Evolutionary conservation across 2,329 filamentous ascomycete species (phyloP).

Genomic region (Ophiosphaerella herpotricha): DNA sequence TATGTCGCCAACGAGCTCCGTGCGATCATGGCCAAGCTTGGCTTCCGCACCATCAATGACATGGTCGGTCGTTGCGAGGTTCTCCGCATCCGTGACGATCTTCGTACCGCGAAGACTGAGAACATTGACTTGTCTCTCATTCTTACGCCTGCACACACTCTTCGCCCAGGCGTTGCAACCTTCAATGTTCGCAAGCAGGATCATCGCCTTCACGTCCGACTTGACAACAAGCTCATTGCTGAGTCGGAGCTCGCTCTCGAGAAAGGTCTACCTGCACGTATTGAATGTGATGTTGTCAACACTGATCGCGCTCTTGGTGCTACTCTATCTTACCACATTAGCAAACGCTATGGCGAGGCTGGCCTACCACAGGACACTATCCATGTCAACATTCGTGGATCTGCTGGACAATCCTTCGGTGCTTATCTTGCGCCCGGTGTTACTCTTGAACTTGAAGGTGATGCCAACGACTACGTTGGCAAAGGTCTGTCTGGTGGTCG

Average conservation of each 20-base stretch:
- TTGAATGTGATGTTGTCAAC: slow-evolving; percentile 96
- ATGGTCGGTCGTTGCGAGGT: slow-evolving; percentile 94
- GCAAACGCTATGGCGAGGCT: slow-evolving; percentile 85
- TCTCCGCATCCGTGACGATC: slow-evolving; percentile 83
- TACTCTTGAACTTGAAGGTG: slow-evolving; percentile 92
- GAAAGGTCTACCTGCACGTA: slow-evolving; percentile 88
- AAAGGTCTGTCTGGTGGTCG: slow-evolving; percentile 94
- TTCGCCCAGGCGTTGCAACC: slow-evolving; percentile 90
- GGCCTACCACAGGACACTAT: slow-evolving; percentile 92
- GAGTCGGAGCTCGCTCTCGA: slow-evolving; percentile 94
- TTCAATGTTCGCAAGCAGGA: slow-evolving; percentile 99
- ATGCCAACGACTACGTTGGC: slow-evolving; percentile 95
- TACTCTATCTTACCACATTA: slow-evolving; percentile 94
- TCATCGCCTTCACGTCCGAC: slow-evolving; percentile 85
- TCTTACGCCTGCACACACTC: slow-evolving; percentile 91
- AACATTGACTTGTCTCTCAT: slow-evolving; percentile 94
- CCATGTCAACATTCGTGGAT: slow-evolving; percentile 94
- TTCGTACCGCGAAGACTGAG: slow-evolving; percentile 84
- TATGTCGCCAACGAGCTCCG: slow-evolving; percentile 95
- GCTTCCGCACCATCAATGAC: slow-evolving; percentile 93
- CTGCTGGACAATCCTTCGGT: slow-evolving; percentile 94
- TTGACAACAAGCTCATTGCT: slow-evolving; percentile 96
- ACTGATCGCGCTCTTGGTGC: slow-evolving; percentile 93
- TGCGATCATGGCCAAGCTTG: slow-evolving; percentile 94
- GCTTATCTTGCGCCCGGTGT: slow-evolving; percentile 92